These are phyloP conservation scores for Lactuca saligna DNA, from an alignment of 129 eudicot genomes.

Conservation along the genomic window DNA sequence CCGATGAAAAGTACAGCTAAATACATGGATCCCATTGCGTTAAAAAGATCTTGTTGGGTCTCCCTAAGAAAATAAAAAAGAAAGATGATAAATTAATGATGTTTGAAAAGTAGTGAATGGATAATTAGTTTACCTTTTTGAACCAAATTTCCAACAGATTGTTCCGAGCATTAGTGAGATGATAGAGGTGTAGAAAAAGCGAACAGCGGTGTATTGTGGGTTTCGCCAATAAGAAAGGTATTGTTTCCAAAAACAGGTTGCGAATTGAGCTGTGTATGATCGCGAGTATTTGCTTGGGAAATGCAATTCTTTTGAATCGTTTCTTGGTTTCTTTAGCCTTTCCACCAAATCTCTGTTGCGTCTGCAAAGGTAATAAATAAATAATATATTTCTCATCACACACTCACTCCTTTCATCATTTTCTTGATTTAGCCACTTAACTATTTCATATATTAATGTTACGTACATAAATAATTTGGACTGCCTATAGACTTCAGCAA, in stretches of 20 bases:
- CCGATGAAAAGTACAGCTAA: constrained; percentile 85
- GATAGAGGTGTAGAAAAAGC: constrained; percentile 88
- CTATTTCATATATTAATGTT: not conserved
- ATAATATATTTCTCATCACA: not conserved
- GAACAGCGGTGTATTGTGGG: constrained; percentile 98
- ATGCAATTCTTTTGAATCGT: constrained; percentile 69
- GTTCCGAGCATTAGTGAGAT: constrained; percentile 97
- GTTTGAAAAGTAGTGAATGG: not conserved
- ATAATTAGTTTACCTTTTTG: constrained; percentile 57
- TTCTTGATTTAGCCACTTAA: not conserved
- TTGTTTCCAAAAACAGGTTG: constrained; percentile 93
- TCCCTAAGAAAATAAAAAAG: constrained; percentile 44
- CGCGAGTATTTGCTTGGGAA: constrained; percentile 81
- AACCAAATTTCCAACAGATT: constrained; percentile 92
- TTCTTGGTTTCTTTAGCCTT: constrained; percentile 71
- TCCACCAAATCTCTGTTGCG: constrained; percentile 75
- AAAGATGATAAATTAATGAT: not conserved
- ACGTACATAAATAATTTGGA: constrained; percentile 66
- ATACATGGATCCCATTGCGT: constrained; percentile 98
- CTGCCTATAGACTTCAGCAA: constrained; percentile 81
- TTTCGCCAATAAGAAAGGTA: constrained; percentile 96
- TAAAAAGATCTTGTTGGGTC: constrained; percentile 78
- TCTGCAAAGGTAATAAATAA: constrained; percentile 40
- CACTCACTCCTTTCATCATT: no score
- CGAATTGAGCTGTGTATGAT: constrained; percentile 66